phyloP scores from a whole-genome alignment of 1,139 yeast genomes.

The Yamadazyma diospyri region DNA sequence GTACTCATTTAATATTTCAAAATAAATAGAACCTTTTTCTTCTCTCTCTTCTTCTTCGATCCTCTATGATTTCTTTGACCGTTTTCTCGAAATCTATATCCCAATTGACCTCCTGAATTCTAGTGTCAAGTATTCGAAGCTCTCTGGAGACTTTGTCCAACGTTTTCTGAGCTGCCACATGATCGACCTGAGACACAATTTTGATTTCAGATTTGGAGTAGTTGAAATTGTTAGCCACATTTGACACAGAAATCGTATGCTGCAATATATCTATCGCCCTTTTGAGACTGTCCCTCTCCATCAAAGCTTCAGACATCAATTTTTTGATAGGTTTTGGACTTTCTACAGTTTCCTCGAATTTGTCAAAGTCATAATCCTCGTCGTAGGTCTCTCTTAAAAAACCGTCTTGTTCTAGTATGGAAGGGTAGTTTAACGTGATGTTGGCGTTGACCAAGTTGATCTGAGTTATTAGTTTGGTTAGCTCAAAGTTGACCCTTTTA shows the following conservation, averaged over 20 bases:
- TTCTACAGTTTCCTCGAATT: slow-evolving; percentile 2
- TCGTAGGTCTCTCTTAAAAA: slow-evolving; percentile 4
- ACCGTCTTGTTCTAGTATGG: slow-evolving; percentile 7
- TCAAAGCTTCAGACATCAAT: slow-evolving; percentile 16
- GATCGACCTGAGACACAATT: slow-evolving; percentile 11
- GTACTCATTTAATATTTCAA: background rate
- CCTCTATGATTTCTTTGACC: slow-evolving; percentile 5
- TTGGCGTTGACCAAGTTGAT: slow-evolving; percentile 14
- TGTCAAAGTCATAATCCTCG: slow-evolving; percentile 3
- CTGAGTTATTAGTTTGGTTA: slow-evolving; percentile 10
- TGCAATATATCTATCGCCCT: slow-evolving; percentile 9
- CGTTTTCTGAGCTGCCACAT: slow-evolving; percentile 8
- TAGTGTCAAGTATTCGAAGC: slow-evolving; percentile 13
- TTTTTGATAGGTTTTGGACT: slow-evolving; percentile 6
- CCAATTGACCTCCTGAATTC: slow-evolving; percentile 18
- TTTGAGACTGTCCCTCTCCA: slow-evolving; percentile 13
- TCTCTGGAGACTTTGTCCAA: slow-evolving; percentile 10
- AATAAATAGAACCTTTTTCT: too few relatives aligned
- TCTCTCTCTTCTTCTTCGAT: slow-evolving; percentile 6
- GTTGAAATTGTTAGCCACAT: slow-evolving; percentile 10
- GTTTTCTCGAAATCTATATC: slow-evolving; percentile 11
- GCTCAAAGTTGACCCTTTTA: slow-evolving; percentile 8
- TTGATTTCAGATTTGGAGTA: slow-evolving; percentile 16
- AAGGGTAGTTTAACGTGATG: slow-evolving; percentile 9
- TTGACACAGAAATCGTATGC: slow-evolving; percentile 7